phyloP scores from a whole-genome alignment of 805 yeast species.

The Nakazawaea molendinolei region DNA sequence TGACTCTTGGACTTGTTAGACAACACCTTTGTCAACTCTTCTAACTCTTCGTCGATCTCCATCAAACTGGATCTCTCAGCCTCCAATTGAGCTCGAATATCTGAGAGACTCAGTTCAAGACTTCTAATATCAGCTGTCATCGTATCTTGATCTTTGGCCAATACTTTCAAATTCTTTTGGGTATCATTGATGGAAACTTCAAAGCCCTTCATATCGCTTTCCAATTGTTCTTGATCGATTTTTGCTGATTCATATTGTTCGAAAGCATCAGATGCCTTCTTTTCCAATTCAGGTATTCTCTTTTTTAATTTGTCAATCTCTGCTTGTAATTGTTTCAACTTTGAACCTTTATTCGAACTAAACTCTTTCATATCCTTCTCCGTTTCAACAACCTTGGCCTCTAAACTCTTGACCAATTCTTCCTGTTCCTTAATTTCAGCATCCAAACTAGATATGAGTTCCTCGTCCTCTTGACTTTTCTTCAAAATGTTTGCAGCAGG shows the following conservation, averaged over 20 bases:
- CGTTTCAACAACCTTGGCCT: constrained; percentile 42
- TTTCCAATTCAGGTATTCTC: constrained; percentile 30
- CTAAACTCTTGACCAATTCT: constrained; percentile 23
- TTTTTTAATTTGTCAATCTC: constrained; percentile 40
- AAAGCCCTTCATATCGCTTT: constrained; percentile 44
- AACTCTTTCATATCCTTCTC: constrained; percentile 82
- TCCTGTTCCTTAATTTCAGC: constrained; percentile 30
- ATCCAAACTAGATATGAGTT: constrained; percentile 39
- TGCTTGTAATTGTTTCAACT: constrained; percentile 54
- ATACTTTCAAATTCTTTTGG: constrained; percentile 27
- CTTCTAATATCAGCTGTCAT: constrained; percentile 23
- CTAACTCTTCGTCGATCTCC: constrained; percentile 73
- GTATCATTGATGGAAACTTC: constrained; percentile 35
- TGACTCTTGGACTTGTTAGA: constrained; percentile 36
- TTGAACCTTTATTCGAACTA: constrained; percentile 69
- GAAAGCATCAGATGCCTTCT: constrained; percentile 36
- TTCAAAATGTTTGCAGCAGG: constrained; percentile 49
- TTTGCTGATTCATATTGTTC: constrained; percentile 56
- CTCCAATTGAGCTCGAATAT: constrained; percentile 32
- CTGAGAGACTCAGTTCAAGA: constrained; percentile 20
- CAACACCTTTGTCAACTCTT: constrained; percentile 45
- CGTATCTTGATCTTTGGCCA: constrained; percentile 21
- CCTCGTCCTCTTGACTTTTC: constrained; percentile 37
- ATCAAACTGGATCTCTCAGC: constrained; percentile 52
- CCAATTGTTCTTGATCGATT: constrained; percentile 64